These are phyloP conservation scores for Umbelopsis sp. DNA, from an alignment of 192 early-diverging fungal genomes.

Conservation along the genomic window DNA sequence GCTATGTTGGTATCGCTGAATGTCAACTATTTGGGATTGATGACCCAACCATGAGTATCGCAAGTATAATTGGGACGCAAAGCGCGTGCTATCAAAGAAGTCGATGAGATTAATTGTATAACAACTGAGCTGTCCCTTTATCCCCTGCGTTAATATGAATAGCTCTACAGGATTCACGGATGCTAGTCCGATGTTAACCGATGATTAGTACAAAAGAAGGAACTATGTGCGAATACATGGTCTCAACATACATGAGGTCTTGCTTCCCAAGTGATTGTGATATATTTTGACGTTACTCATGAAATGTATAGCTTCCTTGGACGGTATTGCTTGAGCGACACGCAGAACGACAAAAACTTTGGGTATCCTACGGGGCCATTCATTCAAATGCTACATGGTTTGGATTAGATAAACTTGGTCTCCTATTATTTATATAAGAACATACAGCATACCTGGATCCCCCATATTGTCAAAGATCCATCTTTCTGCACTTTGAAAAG, in stretches of 20 bases:
- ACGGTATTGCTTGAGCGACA: conserved; percentile 53
- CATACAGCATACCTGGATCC: conserved; percentile 61
- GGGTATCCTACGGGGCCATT: conserved; percentile 62
- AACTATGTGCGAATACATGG: neutral
- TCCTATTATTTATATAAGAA: neutral
- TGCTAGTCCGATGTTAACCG: conserved; percentile 9
- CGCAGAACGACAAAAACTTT: conserved; percentile 69
- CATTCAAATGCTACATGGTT: conserved; percentile 57
- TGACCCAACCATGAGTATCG: conserved; percentile 73
- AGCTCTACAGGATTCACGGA: conserved; percentile 59
- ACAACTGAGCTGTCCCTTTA: conserved; percentile 61
- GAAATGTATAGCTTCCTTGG: conserved; percentile 62
- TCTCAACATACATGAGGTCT: conserved; percentile 39
- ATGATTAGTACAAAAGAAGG: neutral
- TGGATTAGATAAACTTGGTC: neutral
- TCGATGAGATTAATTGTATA: conserved; percentile 79
- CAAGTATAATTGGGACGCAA: conserved; percentile 56
- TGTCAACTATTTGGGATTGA: conserved; percentile 45
- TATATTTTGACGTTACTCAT: conserved; percentile 40
- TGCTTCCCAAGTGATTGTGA: conserved; percentile 37
- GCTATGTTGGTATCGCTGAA: conserved; percentile 43
- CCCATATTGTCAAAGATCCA: conserved; percentile 79
- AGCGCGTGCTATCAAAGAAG: conserved; percentile 67
- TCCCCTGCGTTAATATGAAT: conserved; percentile 57
- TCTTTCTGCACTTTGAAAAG: conserved; percentile 71